phyloP scores from a whole-genome alignment of 345 rosid genomes.

The Salix viminalis region DNA sequence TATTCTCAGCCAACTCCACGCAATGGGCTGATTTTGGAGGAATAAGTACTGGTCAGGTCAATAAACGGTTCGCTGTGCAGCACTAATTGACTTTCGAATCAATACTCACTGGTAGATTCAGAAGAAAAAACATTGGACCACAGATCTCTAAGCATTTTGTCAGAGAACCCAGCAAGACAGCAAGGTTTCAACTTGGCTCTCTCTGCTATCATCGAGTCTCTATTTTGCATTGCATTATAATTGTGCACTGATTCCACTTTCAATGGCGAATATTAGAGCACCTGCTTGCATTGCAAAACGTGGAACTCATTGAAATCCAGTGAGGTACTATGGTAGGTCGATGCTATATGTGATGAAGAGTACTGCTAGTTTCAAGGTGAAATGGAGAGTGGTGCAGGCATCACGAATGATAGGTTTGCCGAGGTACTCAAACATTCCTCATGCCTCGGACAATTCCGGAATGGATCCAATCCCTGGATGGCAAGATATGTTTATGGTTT shows the following conservation, averaged over 20 bases:
- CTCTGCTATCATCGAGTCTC: too few relatives aligned
- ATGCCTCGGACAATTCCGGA: conserved; percentile 75
- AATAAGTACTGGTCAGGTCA: too few relatives aligned
- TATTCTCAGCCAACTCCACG: too few relatives aligned
- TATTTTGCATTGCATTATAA: too few relatives aligned
- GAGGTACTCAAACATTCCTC: conserved; percentile 46
- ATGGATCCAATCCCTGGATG: conserved; percentile 91
- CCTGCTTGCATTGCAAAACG: conserved; percentile 15
- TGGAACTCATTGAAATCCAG: neutral
- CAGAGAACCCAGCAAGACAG: too few relatives aligned
- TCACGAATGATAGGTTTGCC: conserved; percentile 29
- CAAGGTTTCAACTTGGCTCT: too few relatives aligned
- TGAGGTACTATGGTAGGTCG: neutral
- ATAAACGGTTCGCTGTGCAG: too few relatives aligned
- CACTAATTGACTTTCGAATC: too few relatives aligned
- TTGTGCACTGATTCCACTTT: neutral
- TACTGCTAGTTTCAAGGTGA: conserved; percentile 26
- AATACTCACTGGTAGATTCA: too few relatives aligned
- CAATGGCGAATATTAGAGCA: neutral
- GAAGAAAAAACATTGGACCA: too few relatives aligned
- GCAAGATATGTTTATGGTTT: conserved; percentile 81
- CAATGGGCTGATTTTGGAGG: too few relatives aligned
- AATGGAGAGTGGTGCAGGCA: conserved; percentile 55
- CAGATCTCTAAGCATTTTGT: too few relatives aligned
- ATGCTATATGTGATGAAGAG: conserved; percentile 44